These are phyloP conservation scores for Cenchrus americanus DNA, from an alignment of 176 grass and related monocot species.

Conservation along the genomic window DNA sequence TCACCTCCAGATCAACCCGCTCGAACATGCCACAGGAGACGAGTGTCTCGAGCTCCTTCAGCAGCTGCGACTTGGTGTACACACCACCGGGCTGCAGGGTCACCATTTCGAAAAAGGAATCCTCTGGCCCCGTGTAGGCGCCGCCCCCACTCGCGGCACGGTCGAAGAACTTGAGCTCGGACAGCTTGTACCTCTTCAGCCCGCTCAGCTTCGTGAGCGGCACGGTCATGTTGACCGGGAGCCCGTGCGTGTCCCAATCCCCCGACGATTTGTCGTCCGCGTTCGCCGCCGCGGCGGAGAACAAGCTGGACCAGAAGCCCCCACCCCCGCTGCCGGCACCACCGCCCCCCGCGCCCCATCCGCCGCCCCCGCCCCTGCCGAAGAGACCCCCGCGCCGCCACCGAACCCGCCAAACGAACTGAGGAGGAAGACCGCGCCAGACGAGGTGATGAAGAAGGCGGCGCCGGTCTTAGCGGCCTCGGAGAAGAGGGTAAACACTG, in stretches of 20 bases:
- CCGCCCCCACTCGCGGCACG: slow-evolving; percentile 29
- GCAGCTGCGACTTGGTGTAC: slow-evolving; percentile 93
- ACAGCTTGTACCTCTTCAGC: slow-evolving; percentile 87
- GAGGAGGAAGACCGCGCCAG: slow-evolving; percentile 59
- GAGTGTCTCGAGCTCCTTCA: slow-evolving; percentile 88
- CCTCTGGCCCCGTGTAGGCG: slow-evolving; percentile 63
- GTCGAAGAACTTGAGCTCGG: slow-evolving; percentile 91
- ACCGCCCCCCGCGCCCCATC: slow-evolving; percentile 60
- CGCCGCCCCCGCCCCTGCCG: slow-evolving; percentile 41
- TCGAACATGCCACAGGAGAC: slow-evolving; percentile 96
- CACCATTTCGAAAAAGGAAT: slow-evolving; percentile 97
- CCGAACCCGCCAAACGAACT: slow-evolving; percentile 56
- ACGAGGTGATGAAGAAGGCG: slow-evolving; percentile 52
- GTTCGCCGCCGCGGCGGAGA: slow-evolving; percentile 59
- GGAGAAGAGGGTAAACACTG: slow-evolving; percentile 39
- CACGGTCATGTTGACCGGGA: slow-evolving; percentile 74
- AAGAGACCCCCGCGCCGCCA: slow-evolving; percentile 48
- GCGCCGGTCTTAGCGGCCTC: slow-evolving; percentile 50
- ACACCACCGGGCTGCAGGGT: slow-evolving; percentile 85
- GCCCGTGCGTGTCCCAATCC: slow-evolving; percentile 85
- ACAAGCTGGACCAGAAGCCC: slow-evolving; percentile 75
- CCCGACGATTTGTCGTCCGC: slow-evolving; percentile 63
- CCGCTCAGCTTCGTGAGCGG: slow-evolving; percentile 84
- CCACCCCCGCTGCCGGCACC: slow-evolving; percentile 47
- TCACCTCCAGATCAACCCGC: slow-evolving; percentile 82